A percentile compares a stretch with the other conserved stretches of the same genome.
phyloP scores from a whole-genome alignment of 176 grass and related monocot genomes.

The Juncus effusus region DNA sequence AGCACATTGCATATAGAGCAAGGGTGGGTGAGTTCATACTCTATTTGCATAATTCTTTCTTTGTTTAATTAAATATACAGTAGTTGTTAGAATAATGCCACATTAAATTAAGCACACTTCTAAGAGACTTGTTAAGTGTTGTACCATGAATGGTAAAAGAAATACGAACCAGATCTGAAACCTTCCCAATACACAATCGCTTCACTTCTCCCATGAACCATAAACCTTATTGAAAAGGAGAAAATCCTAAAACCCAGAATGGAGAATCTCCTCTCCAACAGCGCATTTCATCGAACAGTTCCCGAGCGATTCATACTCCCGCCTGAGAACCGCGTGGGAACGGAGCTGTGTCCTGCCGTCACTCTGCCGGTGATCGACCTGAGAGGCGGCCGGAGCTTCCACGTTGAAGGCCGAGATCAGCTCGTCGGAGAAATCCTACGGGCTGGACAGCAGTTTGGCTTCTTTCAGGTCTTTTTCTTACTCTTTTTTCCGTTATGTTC shows the following conservation, averaged over 20 bases:
- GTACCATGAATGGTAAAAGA: too few relatives aligned
- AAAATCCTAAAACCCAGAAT: neutral
- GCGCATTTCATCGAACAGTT: slow-evolving; percentile 26
- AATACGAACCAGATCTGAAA: too few relatives aligned
- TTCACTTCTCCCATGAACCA: too few relatives aligned
- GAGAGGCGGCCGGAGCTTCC: neutral
- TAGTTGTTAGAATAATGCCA: too few relatives aligned
- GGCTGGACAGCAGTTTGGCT: slow-evolving; percentile 50
- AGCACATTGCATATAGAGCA: too few relatives aligned
- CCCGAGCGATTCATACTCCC: slow-evolving; percentile 49
- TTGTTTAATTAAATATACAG: too few relatives aligned
- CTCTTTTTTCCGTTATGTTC: neutral
- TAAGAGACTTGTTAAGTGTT: too few relatives aligned
- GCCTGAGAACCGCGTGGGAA: slow-evolving; percentile 32
- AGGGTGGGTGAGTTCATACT: too few relatives aligned
- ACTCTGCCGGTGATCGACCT: slow-evolving; percentile 60
- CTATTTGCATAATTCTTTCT: too few relatives aligned
- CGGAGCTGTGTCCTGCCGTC: slow-evolving; percentile 6
- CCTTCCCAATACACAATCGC: too few relatives aligned
- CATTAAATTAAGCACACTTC: too few relatives aligned
- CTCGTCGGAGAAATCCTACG: slow-evolving; percentile 39
- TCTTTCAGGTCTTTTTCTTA: slow-evolving; percentile 44
- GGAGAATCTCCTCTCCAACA: slow-evolving; percentile 38
- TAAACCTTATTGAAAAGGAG: too few relatives aligned
- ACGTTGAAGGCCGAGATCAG: slow-evolving; percentile 28